Evolutionary conservation across 2,329 filamentous ascomycete genomes (phyloP).

Genomic region (Colletotrichum tamarilloi): DNA sequence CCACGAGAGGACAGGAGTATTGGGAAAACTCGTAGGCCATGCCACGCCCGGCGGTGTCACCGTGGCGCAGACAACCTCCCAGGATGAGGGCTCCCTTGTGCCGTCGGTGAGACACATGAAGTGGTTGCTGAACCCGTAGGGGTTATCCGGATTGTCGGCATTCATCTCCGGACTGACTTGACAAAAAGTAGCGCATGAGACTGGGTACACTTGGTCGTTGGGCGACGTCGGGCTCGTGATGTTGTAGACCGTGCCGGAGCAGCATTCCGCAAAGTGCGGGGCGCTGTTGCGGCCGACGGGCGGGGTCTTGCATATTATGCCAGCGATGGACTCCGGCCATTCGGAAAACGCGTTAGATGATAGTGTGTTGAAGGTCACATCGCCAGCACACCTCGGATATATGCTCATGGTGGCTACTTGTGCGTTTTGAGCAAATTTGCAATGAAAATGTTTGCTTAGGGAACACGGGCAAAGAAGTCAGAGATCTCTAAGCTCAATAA

Average conservation of each 20-base stretch:
- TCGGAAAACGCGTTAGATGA: not conserved
- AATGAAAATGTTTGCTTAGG: too few species aligned
- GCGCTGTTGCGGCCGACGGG: not conserved
- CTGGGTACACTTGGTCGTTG: not conserved
- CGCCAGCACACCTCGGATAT: not conserved
- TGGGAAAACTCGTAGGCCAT: not conserved
- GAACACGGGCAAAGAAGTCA: too few species aligned
- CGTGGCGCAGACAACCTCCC: conserved; percentile 16
- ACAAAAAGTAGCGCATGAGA: conserved; percentile 21
- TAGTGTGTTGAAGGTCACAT: not conserved
- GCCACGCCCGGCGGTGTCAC: not conserved
- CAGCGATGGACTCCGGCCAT: conserved; percentile 7
- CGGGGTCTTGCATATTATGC: conserved; percentile 22
- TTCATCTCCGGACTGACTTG: conserved; percentile 1
- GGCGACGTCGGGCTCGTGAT: not conserved
- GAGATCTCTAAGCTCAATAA: too few species aligned
- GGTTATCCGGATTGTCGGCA: not conserved
- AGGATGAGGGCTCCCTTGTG: not conserved
- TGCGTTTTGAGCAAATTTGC: not conserved
- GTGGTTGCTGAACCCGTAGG: conserved; percentile 7
- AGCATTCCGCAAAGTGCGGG: conserved; percentile 10
- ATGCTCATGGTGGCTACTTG: not conserved
- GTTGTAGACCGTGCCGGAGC: conserved; percentile 23
- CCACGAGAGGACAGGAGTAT: not conserved
- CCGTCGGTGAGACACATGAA: conserved; percentile 27